Evolutionary conservation across 2,329 filamentous ascomycete genomes (phyloP), one percentile per base, ranked within the genome.

Genomic region (Neophaeococcomyces aloes): DNA sequence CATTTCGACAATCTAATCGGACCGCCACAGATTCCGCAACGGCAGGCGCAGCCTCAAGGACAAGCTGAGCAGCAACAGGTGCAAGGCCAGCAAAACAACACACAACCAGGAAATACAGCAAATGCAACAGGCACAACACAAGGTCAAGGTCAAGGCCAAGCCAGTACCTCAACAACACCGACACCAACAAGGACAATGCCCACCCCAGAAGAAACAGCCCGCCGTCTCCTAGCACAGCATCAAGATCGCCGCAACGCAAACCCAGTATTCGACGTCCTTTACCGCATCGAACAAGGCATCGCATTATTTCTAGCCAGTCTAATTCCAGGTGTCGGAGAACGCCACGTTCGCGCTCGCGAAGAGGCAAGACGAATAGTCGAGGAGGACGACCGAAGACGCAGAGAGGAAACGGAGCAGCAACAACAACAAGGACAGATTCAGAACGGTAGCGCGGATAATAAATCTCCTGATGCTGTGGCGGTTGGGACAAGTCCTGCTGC

Each of bases 301-400:
- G 74, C 74, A n/a, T 62, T 81, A n/a, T 77, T 81, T 47, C 57
- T 81, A 27, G 76, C 76, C 0, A 78, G 73, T 57, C 56, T 81
- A 38, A 71, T 77, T 56, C 77, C 77, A 1, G 77, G 77, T 0
- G 66, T 81, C 19, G 76, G 77, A 0, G 77, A 81, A 56, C 64
- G 74, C 6, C 74, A 78, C 56, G 72, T 80, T 11, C 64, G 69
- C 49, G 75, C 72, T 19, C 65, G 72, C 46, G 70, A 74, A 52
- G 70, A 71, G 42, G 65, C 71, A 64, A 64, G 44, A 60, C 61
- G 48, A 44, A 44, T 44, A 6, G 17, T 44, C 10, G 52, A 51
- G 33, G 48, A 48, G 34, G 51, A 47, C 39, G 50, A 56, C 44
- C 53, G 38, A 48, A 21, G 30, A 18, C 40, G 41, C 1, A 44